phyloP scores from a whole-genome alignment of 2,329 filamentous ascomycete genomes.

The Aspergillus pseudonomiae region DNA sequence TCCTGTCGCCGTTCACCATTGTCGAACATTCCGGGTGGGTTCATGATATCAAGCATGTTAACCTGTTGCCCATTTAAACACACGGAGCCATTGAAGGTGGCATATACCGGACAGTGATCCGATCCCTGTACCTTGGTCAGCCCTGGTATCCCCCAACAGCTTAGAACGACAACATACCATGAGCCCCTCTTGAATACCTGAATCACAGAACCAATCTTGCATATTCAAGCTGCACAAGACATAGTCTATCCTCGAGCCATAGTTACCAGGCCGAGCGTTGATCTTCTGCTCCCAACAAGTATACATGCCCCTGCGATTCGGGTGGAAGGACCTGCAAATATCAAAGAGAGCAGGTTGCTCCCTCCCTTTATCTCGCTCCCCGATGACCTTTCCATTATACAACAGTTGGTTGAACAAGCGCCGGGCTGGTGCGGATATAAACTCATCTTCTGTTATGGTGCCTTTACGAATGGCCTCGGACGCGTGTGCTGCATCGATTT shows the following conservation, averaged over 20 bases:
- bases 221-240: slow-evolving; percentile 80
- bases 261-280: slow-evolving; percentile 94
- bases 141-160: not conserved
- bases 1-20: slow-evolving; percentile 67
- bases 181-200: slow-evolving; percentile 89
- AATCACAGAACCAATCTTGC: slow-evolving; percentile 75
- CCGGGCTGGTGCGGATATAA: slow-evolving; percentile 70
- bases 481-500: slow-evolving; percentile 76
- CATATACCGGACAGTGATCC: slow-evolving; percentile 94
- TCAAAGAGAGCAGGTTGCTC: slow-evolving; percentile 79
- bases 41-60: slow-evolving; percentile 73
- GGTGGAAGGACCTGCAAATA: slow-evolving; percentile 79
- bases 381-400: slow-evolving; percentile 67
- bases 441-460: slow-evolving; percentile 69
- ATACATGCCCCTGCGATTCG: slow-evolving; percentile 83
- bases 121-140: slow-evolving; percentile 62
- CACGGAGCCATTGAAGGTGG: slow-evolving; percentile 68
- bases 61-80: slow-evolving; percentile 51
- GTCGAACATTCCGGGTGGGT: slow-evolving; percentile 71
- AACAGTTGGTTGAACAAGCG: slow-evolving; percentile 86
- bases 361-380: slow-evolving; percentile 68
- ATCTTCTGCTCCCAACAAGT: slow-evolving; percentile 96
- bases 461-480: slow-evolving; percentile 73
- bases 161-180: slow-evolving; percentile 53
- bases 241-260: slow-evolving; percentile 91